Evolutionary conservation across 139 green algal genomes (phyloP).

Genomic region (Tetradesmus obliquus): DNA sequence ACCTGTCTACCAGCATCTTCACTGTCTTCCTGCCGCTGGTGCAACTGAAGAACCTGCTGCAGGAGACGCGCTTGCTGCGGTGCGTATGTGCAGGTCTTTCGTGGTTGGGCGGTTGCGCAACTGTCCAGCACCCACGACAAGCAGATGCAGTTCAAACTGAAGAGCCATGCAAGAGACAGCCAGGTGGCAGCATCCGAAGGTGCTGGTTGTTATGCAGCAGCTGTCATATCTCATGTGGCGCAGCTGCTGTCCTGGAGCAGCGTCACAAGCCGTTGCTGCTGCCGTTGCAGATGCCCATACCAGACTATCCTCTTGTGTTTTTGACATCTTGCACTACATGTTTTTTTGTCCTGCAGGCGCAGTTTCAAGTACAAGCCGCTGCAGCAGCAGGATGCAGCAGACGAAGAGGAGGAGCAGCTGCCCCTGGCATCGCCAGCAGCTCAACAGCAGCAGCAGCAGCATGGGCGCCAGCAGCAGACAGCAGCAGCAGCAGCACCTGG

Average conservation of each 20-base stretch:
- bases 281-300: too few relatives aligned
- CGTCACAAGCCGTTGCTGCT: too few relatives aligned
- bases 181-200: too few relatives aligned
- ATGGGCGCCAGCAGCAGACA: slow-evolving; percentile 10
- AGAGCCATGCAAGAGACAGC: too few relatives aligned
- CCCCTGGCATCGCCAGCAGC: neutral
- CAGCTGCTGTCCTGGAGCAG: too few relatives aligned
- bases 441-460: neutral
- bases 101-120: too few relatives aligned
- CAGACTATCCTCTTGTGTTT: too few relatives aligned
- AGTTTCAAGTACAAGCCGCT: slow-evolving; percentile 37
- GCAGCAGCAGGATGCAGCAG: neutral
- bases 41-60: slow-evolving; percentile 34
- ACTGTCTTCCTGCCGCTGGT: slow-evolving; percentile 84
- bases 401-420: neutral
- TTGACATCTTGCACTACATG: too few relatives aligned
- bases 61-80: slow-evolving; percentile 23
- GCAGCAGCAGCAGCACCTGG: neutral
- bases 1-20: slow-evolving; percentile 92
- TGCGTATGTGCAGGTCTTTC: neutral
- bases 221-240: too few relatives aligned
- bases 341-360: neutral
- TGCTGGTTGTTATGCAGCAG: too few relatives aligned
- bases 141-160: too few relatives aligned
- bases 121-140: too few relatives aligned